phyloP scores from a whole-genome alignment of 129 eudicot genomes.

The Silybum marianum region DNA sequence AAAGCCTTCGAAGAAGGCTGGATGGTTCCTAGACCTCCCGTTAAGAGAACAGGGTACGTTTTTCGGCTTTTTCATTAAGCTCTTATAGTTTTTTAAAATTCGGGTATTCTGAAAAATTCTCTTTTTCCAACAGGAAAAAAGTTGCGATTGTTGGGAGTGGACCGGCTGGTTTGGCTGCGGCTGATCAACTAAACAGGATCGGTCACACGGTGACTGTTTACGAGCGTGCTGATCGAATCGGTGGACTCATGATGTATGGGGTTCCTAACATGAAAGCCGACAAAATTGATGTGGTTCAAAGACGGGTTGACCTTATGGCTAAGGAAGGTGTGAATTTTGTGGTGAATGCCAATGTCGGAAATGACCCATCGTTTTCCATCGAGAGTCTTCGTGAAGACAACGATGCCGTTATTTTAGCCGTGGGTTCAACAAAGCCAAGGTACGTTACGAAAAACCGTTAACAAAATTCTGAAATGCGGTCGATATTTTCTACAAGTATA shows the following conservation, averaged over 20 bases:
- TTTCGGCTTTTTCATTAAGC: not conserved
- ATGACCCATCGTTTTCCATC: slow-evolving; percentile 66
- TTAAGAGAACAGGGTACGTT: slow-evolving; percentile 75
- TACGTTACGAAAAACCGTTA: not conserved
- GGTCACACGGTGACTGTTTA: slow-evolving; percentile 93
- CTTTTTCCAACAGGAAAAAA: slow-evolving; percentile 57
- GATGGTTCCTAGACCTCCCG: slow-evolving; percentile 98
- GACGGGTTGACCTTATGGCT: slow-evolving; percentile 90
- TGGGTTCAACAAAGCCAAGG: slow-evolving; percentile 98
- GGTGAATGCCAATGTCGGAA: slow-evolving; percentile 83
- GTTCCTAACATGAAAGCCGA: slow-evolving; percentile 99
- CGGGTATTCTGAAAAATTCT: not conserved
- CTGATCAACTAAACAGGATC: slow-evolving; percentile 82
- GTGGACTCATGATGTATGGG: slow-evolving; percentile 99
- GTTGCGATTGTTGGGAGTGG: slow-evolving; percentile 96
- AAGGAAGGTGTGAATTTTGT: slow-evolving; percentile 92
- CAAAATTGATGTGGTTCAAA: slow-evolving; percentile 78
- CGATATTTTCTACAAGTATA: not conserved
- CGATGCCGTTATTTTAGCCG: slow-evolving; percentile 83
- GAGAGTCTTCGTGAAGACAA: slow-evolving; percentile 71
- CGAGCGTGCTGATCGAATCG: slow-evolving; percentile 95
- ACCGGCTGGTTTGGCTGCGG: slow-evolving; percentile 99
- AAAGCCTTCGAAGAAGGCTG: slow-evolving; percentile 98
- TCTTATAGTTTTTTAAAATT: not conserved
- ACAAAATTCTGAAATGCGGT: not conserved